Evolutionary conservation across 1,139 yeast genomes (phyloP).

Genomic region (Geotrichum phurueaensis): DNA sequence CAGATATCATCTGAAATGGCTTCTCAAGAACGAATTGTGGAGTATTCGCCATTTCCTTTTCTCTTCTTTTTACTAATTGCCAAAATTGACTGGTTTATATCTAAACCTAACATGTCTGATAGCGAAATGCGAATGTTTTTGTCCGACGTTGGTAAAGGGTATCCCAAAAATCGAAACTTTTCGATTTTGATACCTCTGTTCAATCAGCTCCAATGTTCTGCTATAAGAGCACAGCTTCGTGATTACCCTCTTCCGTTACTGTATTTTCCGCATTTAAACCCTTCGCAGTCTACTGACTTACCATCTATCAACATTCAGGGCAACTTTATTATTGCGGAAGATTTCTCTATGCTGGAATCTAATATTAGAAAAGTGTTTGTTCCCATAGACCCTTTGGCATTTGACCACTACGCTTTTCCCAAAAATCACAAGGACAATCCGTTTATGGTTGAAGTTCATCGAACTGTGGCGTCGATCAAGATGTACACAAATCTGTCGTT

Average conservation of each 20-base stretch:
- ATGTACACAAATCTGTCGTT: constrained; percentile 58
- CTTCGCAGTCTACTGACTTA: constrained; percentile 32
- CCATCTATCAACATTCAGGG: constrained; percentile 40
- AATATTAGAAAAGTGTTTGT: constrained; percentile 57
- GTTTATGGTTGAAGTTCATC: constrained; percentile 60
- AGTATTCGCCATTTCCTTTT: constrained; percentile 57
- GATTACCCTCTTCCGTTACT: constrained; percentile 63
- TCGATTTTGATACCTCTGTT: constrained; percentile 63
- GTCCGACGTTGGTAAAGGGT: constrained; percentile 71
- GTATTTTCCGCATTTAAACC: constrained; percentile 38
- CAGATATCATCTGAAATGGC: constrained; percentile 42
- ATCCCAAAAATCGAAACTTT: constrained; percentile 64
- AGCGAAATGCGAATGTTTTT: constrained; percentile 55
- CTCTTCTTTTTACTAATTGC: constrained; percentile 54
- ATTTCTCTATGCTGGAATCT: constrained; percentile 40
- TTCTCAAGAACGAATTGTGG: constrained; percentile 49
- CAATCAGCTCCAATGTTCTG: constrained; percentile 45
- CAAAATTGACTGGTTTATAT: constrained; percentile 49
- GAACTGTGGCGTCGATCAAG: constrained; percentile 74
- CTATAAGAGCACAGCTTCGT: constrained; percentile 50
- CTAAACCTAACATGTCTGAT: constrained; percentile 51
- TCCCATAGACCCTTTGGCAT: constrained; percentile 50
- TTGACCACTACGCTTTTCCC: constrained; percentile 36
- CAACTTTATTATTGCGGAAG: constrained; percentile 53
- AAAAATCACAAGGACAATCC: constrained; percentile 26